Base-by-base conservation (phyloP, 2,329 filamentous ascomycete species). In the Alternaria dauci region DNA sequence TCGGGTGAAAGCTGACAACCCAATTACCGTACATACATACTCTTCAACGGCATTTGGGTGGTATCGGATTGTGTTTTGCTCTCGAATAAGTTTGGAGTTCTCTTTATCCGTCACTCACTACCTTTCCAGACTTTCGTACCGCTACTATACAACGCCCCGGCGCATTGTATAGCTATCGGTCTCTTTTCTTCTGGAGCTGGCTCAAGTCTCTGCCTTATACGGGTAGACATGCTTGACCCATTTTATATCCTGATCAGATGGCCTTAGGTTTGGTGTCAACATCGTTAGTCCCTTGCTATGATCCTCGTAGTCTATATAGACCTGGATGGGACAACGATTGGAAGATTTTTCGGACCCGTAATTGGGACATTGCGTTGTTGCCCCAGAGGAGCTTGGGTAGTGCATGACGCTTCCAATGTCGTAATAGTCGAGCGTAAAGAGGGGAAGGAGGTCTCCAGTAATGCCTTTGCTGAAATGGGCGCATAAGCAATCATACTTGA, bases 371-470 rank as follows among this genome's bases (percentile, higher is more conserved):
- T 34, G 11, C 14, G 18, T 4, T 8, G 14, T 48, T 4, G 30
- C 46, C 2, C 53, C 58, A 12, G 41, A 18, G 2, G 28, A 14
- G 18, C 58, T 56, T 0, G 32, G 18, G n/a, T 52, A 52, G 25
- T 60, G 47, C 53, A 60, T 57, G 34, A 60, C 42, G 26, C 53
- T 60, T 1, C 7, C 4, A 26, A 47, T 2, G 32, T 52, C 47
- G 25, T 52, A 60, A 18, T 16, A 7, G 20, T 14, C 12, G 5
- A 51, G 7, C 3, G 46, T 16, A 6, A 46, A 52, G 16, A 60
- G 55, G 2, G 52, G 23, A 20, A 47, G 55, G 2, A 34, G 41
- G 6, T 41, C n/a, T 7, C 46, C 58, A 8, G 55, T 39, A 9
- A 41, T 20, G 20, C 50, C 44, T 23, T 52, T 52, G 32, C 39